Evolutionary conservation across 176 grass and related monocot genomes (phyloP).

Genomic region (Paspalum notatum): DNA sequence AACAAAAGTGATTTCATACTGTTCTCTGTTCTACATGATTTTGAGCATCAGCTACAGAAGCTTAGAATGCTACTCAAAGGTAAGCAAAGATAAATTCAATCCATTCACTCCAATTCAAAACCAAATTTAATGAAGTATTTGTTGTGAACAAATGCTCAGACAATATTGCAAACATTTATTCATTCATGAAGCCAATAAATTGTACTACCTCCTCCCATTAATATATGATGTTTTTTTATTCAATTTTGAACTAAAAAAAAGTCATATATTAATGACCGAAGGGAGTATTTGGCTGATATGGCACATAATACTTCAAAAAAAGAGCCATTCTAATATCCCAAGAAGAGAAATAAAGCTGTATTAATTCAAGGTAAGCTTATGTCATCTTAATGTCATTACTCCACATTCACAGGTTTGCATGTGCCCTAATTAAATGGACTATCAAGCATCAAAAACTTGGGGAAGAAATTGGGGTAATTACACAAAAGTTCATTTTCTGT

Average conservation of each 20-base stretch:
- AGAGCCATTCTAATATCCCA: not conserved
- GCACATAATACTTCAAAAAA: not conserved
- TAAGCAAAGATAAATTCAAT: not conserved
- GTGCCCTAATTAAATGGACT: not conserved
- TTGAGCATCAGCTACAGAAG: no score
- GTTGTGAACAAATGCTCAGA: not conserved
- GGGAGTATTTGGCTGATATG: not conserved
- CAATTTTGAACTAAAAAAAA: no score
- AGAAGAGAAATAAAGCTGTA: slow-evolving; percentile 9
- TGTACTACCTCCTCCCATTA: not conserved
- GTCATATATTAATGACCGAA: no score
- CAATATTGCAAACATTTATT: not conserved
- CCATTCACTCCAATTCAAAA: slow-evolving; percentile 30
- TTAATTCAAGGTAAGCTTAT: slow-evolving; percentile 2
- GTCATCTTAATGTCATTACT: slow-evolving; percentile 7
- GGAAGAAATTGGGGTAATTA: no score
- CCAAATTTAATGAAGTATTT: slow-evolving; percentile 2
- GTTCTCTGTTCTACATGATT: no score
- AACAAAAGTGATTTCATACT: no score
- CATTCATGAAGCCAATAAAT: not conserved
- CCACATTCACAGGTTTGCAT: not conserved
- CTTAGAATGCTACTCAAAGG: not conserved
- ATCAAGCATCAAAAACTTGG: slow-evolving; percentile 17
- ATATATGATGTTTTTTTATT: no score
- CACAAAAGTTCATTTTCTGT: not conserved